Conservation (phyloP, 176 grass and related monocot genomes). For the Oryza punctata region DNA sequence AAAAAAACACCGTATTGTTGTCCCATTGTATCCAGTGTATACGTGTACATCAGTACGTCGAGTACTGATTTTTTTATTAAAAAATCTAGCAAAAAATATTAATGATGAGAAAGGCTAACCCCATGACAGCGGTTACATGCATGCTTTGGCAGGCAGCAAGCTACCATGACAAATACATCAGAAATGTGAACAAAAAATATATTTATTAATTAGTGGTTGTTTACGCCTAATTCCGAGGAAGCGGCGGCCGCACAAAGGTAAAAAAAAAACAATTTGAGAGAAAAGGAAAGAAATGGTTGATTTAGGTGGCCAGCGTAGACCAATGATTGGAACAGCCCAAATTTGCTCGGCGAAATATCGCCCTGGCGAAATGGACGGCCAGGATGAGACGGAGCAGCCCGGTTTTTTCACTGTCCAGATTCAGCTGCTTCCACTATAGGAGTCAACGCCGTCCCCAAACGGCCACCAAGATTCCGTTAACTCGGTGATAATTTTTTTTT, state of each 20-base stretch:
- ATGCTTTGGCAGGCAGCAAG: slow-evolving; percentile 15
- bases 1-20: slow-evolving; percentile 16
- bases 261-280: not conserved
- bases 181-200: not conserved
- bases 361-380: slow-evolving; percentile 17
- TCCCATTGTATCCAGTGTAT: not conserved
- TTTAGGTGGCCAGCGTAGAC: slow-evolving; percentile 5
- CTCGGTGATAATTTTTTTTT: not conserved
- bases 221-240: slow-evolving; percentile 24
- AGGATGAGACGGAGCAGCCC: not conserved
- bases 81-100: not conserved
- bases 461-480: slow-evolving; percentile 60
- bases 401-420: slow-evolving; percentile 33
- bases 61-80: not conserved
- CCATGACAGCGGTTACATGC: slow-evolving; percentile 20
- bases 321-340: slow-evolving; percentile 45
- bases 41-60: not conserved
- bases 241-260: slow-evolving; percentile 26
- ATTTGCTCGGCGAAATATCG: not conserved
- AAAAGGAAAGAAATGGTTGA: not conserved
- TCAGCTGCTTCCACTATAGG: not conserved
- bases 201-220: not conserved
- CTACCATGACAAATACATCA: not conserved
- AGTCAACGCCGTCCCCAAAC: slow-evolving; percentile 67
- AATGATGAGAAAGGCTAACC: slow-evolving; percentile 17